A percentile compares a stretch with the other conserved stretches of the same genome.
Evolutionary conservation across 139 green algal species (phyloP).

Genomic region (Astrephomene gubernaculifera): DNA sequence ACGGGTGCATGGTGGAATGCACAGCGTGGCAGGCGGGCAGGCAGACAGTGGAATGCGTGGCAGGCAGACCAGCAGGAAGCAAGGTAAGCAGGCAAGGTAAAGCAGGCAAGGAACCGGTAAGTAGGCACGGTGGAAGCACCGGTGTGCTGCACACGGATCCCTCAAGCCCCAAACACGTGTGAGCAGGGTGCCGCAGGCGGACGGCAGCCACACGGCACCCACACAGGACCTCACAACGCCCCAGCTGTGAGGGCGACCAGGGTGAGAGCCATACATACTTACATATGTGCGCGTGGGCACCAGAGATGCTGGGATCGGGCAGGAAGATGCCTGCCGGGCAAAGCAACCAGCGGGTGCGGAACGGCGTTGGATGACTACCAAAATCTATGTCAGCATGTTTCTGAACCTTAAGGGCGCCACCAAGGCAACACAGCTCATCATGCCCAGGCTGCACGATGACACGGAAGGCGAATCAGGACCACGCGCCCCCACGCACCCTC

Average conservation of each 20-base stretch:
- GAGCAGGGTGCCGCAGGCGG: no score
- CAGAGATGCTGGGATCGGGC: conserved; percentile 10
- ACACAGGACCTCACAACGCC: background rate
- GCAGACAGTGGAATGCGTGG: background rate
- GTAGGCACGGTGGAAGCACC: background rate
- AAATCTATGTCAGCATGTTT: background rate
- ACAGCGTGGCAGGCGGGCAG: background rate
- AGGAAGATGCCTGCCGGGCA: conserved; percentile 16
- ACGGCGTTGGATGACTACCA: background rate
- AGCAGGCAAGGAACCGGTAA: background rate
- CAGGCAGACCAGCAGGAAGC: background rate
- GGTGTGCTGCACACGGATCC: background rate
- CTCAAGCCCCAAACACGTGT: background rate
- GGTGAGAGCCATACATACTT: background rate
- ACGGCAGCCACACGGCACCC: background rate
- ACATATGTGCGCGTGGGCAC: conserved; percentile 24
- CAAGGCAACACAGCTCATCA: no score
- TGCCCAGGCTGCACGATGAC: no score
- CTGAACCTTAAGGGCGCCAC: no score
- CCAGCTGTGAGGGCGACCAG: no score
- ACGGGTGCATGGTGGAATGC: background rate
- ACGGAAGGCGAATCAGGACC: no score
- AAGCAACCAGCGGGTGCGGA: background rate
- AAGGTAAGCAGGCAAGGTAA: background rate
- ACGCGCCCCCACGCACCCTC: background rate